These are phyloP conservation scores for Coprinellus micaceus DNA, from an alignment of 768 basidiomycete genomes.

Conservation along the genomic window DNA sequence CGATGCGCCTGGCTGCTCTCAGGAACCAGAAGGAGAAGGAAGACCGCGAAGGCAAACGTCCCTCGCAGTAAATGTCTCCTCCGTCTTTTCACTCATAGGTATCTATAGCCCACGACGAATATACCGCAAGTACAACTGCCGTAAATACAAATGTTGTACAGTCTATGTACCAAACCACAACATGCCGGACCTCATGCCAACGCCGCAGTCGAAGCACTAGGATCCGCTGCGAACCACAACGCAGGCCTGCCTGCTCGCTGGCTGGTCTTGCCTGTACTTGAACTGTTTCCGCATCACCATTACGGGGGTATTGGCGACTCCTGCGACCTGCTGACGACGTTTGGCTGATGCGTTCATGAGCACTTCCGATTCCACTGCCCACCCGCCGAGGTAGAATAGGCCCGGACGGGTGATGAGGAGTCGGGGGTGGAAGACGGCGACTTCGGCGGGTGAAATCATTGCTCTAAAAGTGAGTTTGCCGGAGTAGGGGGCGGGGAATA, in stretches of 20 bases:
- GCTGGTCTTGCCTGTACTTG: constrained; percentile 33
- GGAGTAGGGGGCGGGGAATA: constrained; percentile 52
- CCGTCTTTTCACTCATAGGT: background rate
- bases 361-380: constrained; percentile 58
- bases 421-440: constrained; percentile 40
- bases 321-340: background rate
- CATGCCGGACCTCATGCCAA: constrained; percentile 1
- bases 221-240: no score
- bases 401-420: constrained; percentile 66
- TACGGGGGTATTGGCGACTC: no score
- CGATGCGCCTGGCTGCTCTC: constrained; percentile 48
- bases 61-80: background rate
- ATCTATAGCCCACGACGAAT: background rate
- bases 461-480: constrained; percentile 70
- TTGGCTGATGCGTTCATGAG: background rate
- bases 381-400: constrained; percentile 59
- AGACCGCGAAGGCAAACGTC: constrained; percentile 23
- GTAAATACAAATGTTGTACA: background rate
- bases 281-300: constrained; percentile 17
- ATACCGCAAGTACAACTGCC: background rate
- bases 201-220: constrained; percentile 26
- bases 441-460: constrained; percentile 46
- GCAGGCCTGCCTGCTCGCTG: constrained; percentile 23
- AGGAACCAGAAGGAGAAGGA: constrained; percentile 46
- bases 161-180: background rate